These are phyloP conservation scores for Klebsormidium nitens DNA, from an alignment of 139 green algal genomes.

Conservation along the genomic window DNA sequence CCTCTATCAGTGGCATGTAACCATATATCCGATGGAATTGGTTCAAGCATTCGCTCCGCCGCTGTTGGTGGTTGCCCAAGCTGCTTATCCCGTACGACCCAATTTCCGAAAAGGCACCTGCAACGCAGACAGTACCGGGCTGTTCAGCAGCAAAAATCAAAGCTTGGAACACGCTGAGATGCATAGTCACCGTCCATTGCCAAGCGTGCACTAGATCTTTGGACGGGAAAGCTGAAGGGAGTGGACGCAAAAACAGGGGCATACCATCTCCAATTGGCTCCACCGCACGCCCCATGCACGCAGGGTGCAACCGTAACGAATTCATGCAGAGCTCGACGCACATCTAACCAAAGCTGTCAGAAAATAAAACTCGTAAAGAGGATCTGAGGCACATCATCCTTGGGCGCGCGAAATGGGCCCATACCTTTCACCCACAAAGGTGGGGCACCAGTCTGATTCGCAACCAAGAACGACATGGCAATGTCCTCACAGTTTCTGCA, in stretches of 20 bases:
- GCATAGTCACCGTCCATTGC: no score
- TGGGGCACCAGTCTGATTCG: constrained; percentile 16
- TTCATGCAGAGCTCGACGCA: not conserved
- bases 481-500: constrained; percentile 53
- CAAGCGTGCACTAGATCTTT: no score
- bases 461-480: constrained; percentile 45
- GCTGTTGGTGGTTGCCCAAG: not conserved
- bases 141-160: constrained; percentile 7
- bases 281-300: no score
- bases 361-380: not conserved
- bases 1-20: constrained; percentile 12
- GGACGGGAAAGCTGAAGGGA: not conserved
- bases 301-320: no score
- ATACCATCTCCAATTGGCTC: not conserved
- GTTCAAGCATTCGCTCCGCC: constrained; percentile 16
- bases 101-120: constrained; percentile 8
- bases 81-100: constrained; percentile 20
- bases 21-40: constrained; percentile 8
- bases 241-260: not conserved
- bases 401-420: not conserved
- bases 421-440: constrained; percentile 38
- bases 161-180: not conserved
- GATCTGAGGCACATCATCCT: not conserved
- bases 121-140: no score
- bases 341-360: not conserved